phyloP scores from a whole-genome alignment of 2,329 filamentous ascomycete genomes.

The Fusarium udum region DNA sequence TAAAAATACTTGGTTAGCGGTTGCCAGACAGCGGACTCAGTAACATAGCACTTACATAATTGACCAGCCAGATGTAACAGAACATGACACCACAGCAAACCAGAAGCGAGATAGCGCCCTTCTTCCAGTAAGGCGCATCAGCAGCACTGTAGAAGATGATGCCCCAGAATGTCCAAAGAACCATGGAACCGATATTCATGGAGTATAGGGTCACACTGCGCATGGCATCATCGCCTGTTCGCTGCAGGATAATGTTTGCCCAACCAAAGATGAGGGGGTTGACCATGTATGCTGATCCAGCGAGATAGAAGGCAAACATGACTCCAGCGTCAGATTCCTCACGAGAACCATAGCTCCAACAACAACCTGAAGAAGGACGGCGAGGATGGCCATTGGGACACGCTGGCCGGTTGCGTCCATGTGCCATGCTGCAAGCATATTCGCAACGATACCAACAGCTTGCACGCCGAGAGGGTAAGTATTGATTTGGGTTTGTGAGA shows the following conservation, averaged over 20 bases:
- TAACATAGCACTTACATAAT: neutral
- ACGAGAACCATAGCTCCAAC: slow-evolving; percentile 36
- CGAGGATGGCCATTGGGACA: slow-evolving; percentile 23
- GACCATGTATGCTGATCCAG: slow-evolving; percentile 38
- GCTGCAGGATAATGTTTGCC: slow-evolving; percentile 38
- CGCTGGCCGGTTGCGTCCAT: slow-evolving; percentile 35
- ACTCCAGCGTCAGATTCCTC: slow-evolving; percentile 21
- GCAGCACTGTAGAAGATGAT: slow-evolving; percentile 53
- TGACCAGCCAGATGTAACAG: slow-evolving; percentile 30
- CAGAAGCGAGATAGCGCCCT: slow-evolving; percentile 42
- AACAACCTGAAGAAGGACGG: slow-evolving; percentile 30
- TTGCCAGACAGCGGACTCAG: fast-evolving
- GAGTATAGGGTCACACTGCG: slow-evolving; percentile 52
- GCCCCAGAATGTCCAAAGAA: slow-evolving; percentile 57
- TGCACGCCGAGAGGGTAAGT: slow-evolving; percentile 41
- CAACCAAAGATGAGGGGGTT: slow-evolving; percentile 43
- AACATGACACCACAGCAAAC: slow-evolving; percentile 25
- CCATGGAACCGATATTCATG: slow-evolving; percentile 52
- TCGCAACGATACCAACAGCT: slow-evolving; percentile 39
- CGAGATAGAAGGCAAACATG: slow-evolving; percentile 39
- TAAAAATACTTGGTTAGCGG: neutral
- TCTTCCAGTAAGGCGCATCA: slow-evolving; percentile 54
- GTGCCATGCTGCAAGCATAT: slow-evolving; percentile 33
- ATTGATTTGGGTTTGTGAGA: slow-evolving; percentile 39
- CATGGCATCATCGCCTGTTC: slow-evolving; percentile 50